A percentile compares a stretch with the other conserved stretches of the same genome.
Evolutionary conservation across 1,284 basidiomycete species (phyloP).

Genomic region (Meripilus lineatus): DNA sequence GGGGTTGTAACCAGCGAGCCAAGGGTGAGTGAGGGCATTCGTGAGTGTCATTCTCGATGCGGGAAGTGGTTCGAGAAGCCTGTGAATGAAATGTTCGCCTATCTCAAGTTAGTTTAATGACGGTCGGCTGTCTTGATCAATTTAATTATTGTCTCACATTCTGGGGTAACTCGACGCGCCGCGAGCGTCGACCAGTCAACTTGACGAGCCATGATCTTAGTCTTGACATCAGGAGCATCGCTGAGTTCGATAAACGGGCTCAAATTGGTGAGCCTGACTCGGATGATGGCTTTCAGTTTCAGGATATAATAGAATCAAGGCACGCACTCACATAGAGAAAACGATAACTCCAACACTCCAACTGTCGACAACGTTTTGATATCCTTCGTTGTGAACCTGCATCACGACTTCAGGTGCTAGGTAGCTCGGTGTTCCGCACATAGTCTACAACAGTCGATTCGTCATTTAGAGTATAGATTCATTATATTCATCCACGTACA

Average conservation of each 20-base stretch:
- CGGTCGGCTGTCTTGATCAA: too few species aligned
- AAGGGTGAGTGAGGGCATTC: slow-evolving; percentile 58
- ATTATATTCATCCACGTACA: slow-evolving; percentile 40
- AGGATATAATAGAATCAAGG: slow-evolving; percentile 10
- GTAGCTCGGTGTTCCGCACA: slow-evolving; percentile 84
- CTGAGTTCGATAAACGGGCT: slow-evolving; percentile 73
- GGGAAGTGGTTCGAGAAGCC: slow-evolving; percentile 50
- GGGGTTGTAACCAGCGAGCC: slow-evolving; percentile 39
- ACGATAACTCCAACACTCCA: slow-evolving; percentile 94
- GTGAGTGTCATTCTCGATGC: slow-evolving; percentile 50
- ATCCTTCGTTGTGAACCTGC: slow-evolving; percentile 64
- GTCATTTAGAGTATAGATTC: background rate
- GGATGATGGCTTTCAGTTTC: background rate
- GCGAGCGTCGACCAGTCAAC: slow-evolving; percentile 60
- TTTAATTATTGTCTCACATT: slow-evolving; percentile 13
- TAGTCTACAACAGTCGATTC: slow-evolving; percentile 47
- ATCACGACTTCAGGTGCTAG: slow-evolving; percentile 87
- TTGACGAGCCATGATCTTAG: slow-evolving; percentile 48
- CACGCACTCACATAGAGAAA: slow-evolving; percentile 68
- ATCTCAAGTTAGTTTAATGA: background rate
- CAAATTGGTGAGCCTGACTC: slow-evolving; percentile 59
- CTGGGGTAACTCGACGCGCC: slow-evolving; percentile 27
- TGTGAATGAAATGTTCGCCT: slow-evolving; percentile 42
- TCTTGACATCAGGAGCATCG: slow-evolving; percentile 43
- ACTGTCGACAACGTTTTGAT: slow-evolving; percentile 82